These are phyloP conservation scores for Lepidium didymum DNA, from an alignment of 345 rosid genomes.

Conservation along the genomic window DNA sequence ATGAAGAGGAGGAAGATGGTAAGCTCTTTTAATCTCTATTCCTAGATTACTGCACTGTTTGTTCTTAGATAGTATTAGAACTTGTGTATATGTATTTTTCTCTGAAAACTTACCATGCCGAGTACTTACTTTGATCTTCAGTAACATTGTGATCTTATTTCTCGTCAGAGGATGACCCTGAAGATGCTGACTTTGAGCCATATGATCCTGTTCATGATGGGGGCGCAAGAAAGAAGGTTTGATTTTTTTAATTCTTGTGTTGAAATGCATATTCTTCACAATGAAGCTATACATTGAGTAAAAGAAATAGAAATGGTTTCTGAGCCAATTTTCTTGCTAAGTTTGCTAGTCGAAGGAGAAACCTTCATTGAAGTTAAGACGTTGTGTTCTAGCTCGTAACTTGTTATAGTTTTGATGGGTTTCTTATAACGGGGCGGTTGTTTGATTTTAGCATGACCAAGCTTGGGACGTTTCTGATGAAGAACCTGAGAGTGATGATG, in stretches of 20 bases:
- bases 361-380: background rate
- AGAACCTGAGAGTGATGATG: constrained; percentile 58
- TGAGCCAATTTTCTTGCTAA: background rate
- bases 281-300: constrained; percentile 1
- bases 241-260: constrained; percentile 13
- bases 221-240: constrained; percentile 54
- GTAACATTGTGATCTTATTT: constrained; percentile 28
- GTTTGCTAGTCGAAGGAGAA: background rate
- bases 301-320: background rate
- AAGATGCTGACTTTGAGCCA: constrained; percentile 97
- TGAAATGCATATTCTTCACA: background rate
- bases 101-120: background rate
- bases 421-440: constrained; percentile 10
- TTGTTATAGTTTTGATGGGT: constrained; percentile 3
- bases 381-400: constrained; percentile 2
- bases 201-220: constrained; percentile 41
- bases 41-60: background rate
- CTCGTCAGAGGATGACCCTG: constrained; percentile 91
- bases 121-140: constrained; percentile 3
- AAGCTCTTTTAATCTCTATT: constrained; percentile 26
- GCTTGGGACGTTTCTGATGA: constrained; percentile 80
- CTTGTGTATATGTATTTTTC: background rate
- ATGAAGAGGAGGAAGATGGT: constrained; percentile 92
- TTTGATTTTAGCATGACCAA: constrained; percentile 42
- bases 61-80: background rate